Base-by-base conservation (phyloP, 2,329 filamentous ascomycete species). In the Neocucurbitaria cava region DNA sequence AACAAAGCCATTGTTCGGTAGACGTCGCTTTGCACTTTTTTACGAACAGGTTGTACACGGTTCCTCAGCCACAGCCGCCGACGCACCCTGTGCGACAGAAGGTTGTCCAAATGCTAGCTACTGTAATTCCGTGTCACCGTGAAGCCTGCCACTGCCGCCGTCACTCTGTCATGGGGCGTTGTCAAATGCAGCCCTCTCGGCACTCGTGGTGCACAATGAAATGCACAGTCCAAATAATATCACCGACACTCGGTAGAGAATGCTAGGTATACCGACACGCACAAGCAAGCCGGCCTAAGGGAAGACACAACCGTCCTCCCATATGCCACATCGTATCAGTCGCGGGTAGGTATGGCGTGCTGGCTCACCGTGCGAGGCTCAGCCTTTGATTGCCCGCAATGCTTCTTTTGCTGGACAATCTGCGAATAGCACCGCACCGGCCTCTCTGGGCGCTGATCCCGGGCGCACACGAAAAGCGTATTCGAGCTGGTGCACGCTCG, bases 271-370 rank as follows among this genome's bases (percentile, higher is more conserved):
- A 23, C 31, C 13, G 21, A 35, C 44, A 41, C 35, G 17, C 31
- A 36, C 33, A 35, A 24, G 43, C 39, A 30, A 52, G 54, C 60
- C 66, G 66, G 67, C 59, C 62, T 60, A 64, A 68, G 59, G 68
- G 69, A 68, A 60, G 54, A 61, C 35, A 33, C 48, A 53, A 49
- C 57, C 59, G 59, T 41, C 46, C 33, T 58, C 23, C 54, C 55
- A 46, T 54, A 56, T 43, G 47, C 54, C 58, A 51, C 38, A 47
- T 53, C 21, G 60, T 57, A 45, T 67, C 62, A 70, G 71, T 68
- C 62, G 70, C n/a, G n/a, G n/a, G 68, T 54, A 36, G 17, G 17
- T 46, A 61, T 60, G 64, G 64, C 62, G 58, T 61, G 56, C 54
- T 62, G 49, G 46, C 46, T 51, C 45, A 28, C 41, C 48, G 52